Conservation (phyloP, 2,329 filamentous ascomycete species). For the Ambrosiella xylebori region DNA sequence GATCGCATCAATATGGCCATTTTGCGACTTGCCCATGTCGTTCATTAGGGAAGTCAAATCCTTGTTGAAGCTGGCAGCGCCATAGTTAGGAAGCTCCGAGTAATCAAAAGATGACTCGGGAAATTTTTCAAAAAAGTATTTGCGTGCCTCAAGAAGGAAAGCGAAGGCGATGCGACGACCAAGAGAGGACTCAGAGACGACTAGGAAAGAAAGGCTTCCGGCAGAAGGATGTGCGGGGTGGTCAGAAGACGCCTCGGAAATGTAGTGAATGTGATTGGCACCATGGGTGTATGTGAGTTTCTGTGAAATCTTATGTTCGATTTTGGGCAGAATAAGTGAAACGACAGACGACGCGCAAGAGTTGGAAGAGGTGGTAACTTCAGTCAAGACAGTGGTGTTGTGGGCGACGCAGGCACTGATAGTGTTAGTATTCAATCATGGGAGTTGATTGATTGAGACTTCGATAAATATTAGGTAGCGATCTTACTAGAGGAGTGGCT, state of each 20-base stretch:
- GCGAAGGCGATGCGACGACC: constrained; percentile 84
- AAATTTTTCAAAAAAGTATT: constrained; percentile 63
- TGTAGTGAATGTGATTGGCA: constrained; percentile 86
- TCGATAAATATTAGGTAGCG: not conserved
- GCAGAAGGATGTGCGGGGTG: constrained; percentile 42
- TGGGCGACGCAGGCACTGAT: constrained; percentile 81
- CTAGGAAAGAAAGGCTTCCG: constrained; percentile 78
- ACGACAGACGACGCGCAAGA: constrained; percentile 72
- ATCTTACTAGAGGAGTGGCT: constrained; percentile 56
- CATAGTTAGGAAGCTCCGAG: constrained; percentile 66
- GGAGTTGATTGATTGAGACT: not conserved
- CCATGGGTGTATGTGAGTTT: constrained; percentile 93
- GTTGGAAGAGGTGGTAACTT: constrained; percentile 78
- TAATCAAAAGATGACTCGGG: constrained; percentile 52
- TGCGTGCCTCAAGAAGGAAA: constrained; percentile 79
- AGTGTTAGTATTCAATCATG: too few species aligned
- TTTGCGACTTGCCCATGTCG: constrained; percentile 64
- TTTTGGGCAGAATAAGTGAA: constrained; percentile 88
- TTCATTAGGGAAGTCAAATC: constrained; percentile 63
- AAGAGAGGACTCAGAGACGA: constrained; percentile 65
- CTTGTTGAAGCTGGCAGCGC: constrained; percentile 71
- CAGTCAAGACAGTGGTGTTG: constrained; percentile 78
- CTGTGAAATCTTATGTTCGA: constrained; percentile 60
- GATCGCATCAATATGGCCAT: constrained; percentile 64
- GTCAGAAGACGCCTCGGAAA: constrained; percentile 62